These are phyloP conservation scores for Pascua sp. DNA, from an alignment of 1,284 basidiomycete species.

Conservation along the genomic window DNA sequence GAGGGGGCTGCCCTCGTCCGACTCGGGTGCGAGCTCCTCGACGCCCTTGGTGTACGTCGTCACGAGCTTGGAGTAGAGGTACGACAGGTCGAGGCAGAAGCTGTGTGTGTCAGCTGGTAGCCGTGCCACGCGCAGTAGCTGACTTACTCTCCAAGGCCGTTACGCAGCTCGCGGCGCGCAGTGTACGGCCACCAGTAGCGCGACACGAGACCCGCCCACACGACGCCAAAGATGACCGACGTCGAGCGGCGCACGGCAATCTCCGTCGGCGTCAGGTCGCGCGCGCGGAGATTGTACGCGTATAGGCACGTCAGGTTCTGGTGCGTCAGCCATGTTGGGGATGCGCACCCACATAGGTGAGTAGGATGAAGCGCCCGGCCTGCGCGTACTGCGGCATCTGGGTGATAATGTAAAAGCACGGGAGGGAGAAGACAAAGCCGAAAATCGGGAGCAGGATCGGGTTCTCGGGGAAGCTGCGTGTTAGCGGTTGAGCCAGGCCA, in stretches of 20 bases:
- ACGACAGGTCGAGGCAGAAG: constrained; percentile 50
- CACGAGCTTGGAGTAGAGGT: constrained; percentile 49
- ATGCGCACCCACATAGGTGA: constrained; percentile 53
- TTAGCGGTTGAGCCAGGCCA: constrained; percentile 1
- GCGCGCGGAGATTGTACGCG: constrained; percentile 77
- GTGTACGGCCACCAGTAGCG: constrained; percentile 94
- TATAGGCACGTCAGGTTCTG: constrained; percentile 90
- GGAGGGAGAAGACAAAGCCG: constrained; percentile 85
- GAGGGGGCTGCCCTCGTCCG: constrained; percentile 8
- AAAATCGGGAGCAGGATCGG: constrained; percentile 71
- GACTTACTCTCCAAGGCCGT: constrained; percentile 77
- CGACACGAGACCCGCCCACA: constrained; percentile 85
- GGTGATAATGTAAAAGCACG: constrained; percentile 88
- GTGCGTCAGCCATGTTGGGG: constrained; percentile 8
- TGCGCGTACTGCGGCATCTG: constrained; percentile 70
- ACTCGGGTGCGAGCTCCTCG: constrained; percentile 9
- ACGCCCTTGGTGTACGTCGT: constrained; percentile 34
- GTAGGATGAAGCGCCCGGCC: constrained; percentile 78
- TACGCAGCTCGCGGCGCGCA: constrained; percentile 78
- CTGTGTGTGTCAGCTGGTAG: constrained; percentile 19
- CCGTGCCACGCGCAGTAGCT: background rate
- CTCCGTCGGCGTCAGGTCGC: constrained; percentile 64
- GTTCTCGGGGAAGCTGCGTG: constrained; percentile 64
- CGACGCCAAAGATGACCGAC: constrained; percentile 79
- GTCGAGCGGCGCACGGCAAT: constrained; percentile 74